These are phyloP conservation scores for Melanomma pulvis-pyrius DNA, from an alignment of 495 filamentous ascomycete species.

Conservation along the genomic window DNA sequence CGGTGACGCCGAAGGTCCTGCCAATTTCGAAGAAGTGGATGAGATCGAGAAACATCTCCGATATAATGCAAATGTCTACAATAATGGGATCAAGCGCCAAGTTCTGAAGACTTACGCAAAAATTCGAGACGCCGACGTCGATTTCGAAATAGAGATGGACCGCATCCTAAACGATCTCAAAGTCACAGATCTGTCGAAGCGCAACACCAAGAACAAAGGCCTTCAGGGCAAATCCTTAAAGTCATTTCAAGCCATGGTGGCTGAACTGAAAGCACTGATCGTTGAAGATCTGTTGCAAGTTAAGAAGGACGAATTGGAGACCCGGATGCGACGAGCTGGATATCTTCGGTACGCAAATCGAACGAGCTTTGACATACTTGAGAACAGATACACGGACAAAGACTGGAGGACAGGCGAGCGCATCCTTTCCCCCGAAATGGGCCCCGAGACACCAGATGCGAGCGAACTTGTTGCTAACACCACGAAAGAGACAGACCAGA, in stretches of 20 bases:
- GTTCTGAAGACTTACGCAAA: background rate
- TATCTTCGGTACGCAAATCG: conserved; percentile 22
- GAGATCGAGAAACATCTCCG: conserved; percentile 26
- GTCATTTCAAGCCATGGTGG: conserved; percentile 1
- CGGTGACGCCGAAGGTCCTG: background rate
- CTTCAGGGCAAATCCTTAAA: conserved; percentile 17
- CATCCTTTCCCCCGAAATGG: background rate
- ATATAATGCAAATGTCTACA: conserved; percentile 26
- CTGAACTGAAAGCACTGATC: conserved; percentile 4
- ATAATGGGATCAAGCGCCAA: background rate
- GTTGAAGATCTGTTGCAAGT: conserved; percentile 22
- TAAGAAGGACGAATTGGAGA: conserved; percentile 27
- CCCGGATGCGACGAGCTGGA: conserved; percentile 16
- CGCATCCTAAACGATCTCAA: conserved; percentile 10
- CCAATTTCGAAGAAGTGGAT: conserved; percentile 24
- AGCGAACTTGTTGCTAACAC: background rate
- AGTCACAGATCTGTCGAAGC: conserved; percentile 10
- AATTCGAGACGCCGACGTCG: conserved; percentile 4
- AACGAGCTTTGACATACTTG: conserved; percentile 6
- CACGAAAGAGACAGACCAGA: background rate
- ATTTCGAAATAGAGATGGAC: conserved; percentile 25
- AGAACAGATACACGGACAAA: conserved; percentile 10
- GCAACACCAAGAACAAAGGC: conserved; percentile 7
- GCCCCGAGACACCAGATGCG: background rate
- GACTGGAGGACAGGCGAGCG: conserved; percentile 19